These are phyloP conservation scores for Didymella keratinophila DNA, from an alignment of 2,329 filamentous ascomycete species.

Conservation along the genomic window DNA sequence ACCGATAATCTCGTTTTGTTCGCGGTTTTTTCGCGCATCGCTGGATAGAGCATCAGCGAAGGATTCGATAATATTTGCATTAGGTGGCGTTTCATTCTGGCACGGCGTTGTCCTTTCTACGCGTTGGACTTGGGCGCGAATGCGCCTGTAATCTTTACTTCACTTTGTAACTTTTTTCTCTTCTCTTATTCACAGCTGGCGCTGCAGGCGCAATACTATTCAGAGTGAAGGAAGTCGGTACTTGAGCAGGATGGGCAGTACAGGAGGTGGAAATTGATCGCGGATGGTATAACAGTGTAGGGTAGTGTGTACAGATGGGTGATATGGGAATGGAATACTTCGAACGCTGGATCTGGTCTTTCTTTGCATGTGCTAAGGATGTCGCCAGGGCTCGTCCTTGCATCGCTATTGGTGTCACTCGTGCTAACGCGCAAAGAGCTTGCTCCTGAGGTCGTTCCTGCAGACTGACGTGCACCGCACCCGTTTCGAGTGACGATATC, in stretches of 20 bases:
- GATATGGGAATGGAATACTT: not conserved
- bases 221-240: not conserved
- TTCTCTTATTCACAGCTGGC: conserved; percentile 10
- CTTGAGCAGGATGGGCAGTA: not conserved
- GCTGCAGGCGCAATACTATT: conserved; percentile 5
- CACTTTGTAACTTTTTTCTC: conserved; percentile 11
- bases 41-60: conserved; percentile 23
- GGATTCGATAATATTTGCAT: conserved; percentile 21
- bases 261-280: not conserved
- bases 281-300: not conserved
- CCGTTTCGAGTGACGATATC: not conserved
- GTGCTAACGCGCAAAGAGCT: not conserved
- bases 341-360: not conserved
- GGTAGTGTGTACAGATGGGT: not conserved
- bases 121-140: not conserved
- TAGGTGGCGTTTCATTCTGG: conserved; percentile 5
- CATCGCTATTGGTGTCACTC: no score
- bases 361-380: not conserved
- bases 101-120: conserved; percentile 1
- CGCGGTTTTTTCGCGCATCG: conserved; percentile 18
- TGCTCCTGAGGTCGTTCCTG: not conserved
- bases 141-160: conserved; percentile 20
- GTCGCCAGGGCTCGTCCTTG: not conserved
- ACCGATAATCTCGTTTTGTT: conserved; percentile 8
- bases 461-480: not conserved